Evolutionary conservation across 2,329 filamentous ascomycete species (phyloP).

Genomic region (Fusarium papillatum): DNA sequence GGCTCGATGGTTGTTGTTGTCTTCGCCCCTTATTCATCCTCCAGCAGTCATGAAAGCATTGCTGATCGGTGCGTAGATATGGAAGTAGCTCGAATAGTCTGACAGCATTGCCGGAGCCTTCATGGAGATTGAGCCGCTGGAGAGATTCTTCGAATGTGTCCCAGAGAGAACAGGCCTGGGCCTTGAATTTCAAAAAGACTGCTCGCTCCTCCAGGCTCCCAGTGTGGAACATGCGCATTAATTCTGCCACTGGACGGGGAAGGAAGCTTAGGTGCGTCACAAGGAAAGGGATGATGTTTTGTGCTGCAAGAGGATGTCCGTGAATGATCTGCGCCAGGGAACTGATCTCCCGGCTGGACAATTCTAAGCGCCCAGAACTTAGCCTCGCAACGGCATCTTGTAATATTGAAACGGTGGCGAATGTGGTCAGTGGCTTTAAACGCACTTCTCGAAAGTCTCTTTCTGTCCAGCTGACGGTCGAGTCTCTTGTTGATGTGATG

Average conservation of each 20-base stretch:
- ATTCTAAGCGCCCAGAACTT: neutral
- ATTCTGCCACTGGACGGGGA: neutral
- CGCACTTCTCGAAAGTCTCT: neutral
- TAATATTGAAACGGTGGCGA: neutral
- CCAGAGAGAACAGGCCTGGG: neutral
- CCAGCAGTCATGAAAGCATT: neutral
- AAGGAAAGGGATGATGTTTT: neutral
- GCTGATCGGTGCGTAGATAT: neutral
- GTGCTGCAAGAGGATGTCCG: constrained; percentile 3
- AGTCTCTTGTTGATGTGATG: constrained; percentile 1
- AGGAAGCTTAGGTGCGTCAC: neutral
- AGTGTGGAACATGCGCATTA: neutral
- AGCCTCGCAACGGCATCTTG: neutral
- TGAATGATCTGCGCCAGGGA: neutral
- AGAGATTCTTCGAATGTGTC: neutral
- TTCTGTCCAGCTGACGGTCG: neutral
- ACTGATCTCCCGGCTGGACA: neutral
- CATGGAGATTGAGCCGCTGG: neutral
- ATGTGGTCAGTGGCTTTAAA: neutral
- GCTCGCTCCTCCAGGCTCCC: neutral
- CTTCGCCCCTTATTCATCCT: neutral
- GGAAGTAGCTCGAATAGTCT: neutral
- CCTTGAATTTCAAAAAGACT: neutral
- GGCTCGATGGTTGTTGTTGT: neutral
- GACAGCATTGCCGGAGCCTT: neutral